These are phyloP conservation scores for Suhomyces sp. DNA, from an alignment of 805 yeast species.

Conservation along the genomic window DNA sequence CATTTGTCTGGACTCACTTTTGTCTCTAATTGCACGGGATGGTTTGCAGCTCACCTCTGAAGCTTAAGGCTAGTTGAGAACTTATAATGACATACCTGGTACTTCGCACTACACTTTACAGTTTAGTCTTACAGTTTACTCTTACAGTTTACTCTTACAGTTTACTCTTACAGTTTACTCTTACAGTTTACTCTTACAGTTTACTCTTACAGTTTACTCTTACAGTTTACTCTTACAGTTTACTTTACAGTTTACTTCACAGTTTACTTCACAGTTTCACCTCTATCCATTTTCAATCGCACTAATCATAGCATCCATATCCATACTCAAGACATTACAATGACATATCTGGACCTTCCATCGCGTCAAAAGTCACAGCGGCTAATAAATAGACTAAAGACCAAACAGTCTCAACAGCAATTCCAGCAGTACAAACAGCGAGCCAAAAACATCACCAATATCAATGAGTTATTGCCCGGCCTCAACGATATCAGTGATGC, in stretches of 20 bases:
- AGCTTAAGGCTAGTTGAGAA: background rate
- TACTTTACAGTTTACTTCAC: background rate
- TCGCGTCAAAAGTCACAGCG: constrained; percentile 35
- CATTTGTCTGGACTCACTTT: background rate
- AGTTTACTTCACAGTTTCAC: background rate
- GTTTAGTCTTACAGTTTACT: too few species aligned
- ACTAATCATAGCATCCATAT: background rate
- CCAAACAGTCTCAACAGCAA: constrained; percentile 20
- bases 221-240: background rate
- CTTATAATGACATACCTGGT: too few species aligned
- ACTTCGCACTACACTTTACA: too few species aligned
- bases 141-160: too few species aligned
- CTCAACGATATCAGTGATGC: constrained; percentile 89
- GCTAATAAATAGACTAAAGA: constrained; percentile 20
- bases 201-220: background rate
- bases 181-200: too few species aligned
- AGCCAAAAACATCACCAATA: constrained; percentile 29
- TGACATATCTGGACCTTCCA: constrained; percentile 23
- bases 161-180: too few species aligned
- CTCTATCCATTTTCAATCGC: background rate
- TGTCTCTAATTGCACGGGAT: background rate
- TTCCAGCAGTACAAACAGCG: constrained; percentile 35
- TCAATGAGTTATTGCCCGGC: constrained; percentile 61
- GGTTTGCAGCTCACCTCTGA: background rate
- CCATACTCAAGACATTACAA: background rate